These are phyloP conservation scores for Themeda triandra DNA, from an alignment of 176 grass and related monocot species.

Conservation along the genomic window DNA sequence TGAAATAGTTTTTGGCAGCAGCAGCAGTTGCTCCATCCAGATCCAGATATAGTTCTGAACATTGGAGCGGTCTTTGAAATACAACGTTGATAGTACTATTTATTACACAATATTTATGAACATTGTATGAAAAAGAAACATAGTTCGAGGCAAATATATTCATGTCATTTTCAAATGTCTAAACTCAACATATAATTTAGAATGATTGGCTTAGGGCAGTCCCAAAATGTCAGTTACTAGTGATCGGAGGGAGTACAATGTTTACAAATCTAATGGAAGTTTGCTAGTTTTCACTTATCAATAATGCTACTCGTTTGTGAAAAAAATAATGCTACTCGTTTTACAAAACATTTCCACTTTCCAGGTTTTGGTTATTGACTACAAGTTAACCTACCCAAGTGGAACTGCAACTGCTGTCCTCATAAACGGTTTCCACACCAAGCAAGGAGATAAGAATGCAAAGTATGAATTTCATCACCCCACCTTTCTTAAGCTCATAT, in stretches of 20 bases:
- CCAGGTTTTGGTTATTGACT: conserved; percentile 91
- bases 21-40: too few relatives aligned
- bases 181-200: neutral
- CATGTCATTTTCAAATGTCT: neutral
- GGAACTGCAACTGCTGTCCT: conserved; percentile 88
- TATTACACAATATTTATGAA: too few relatives aligned
- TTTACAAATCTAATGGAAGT: neutral
- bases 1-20: too few relatives aligned
- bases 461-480: conserved; percentile 37
- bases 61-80: too few relatives aligned
- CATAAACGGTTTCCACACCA: conserved; percentile 84
- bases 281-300: neutral
- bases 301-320: too few relatives aligned
- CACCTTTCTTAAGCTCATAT: neutral
- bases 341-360: conserved; percentile 6
- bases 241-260: neutral
- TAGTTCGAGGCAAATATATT: neutral
- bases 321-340: neutral
- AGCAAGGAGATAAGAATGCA: conserved; percentile 73
- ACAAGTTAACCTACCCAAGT: conserved; percentile 84
- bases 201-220: neutral
- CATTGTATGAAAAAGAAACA: too few relatives aligned
- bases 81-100: too few relatives aligned
- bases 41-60: too few relatives aligned
- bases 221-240: neutral